These are phyloP conservation scores for Pyrus hybrid DNA, from an alignment of 331 rosid species.

Conservation along the genomic window DNA sequence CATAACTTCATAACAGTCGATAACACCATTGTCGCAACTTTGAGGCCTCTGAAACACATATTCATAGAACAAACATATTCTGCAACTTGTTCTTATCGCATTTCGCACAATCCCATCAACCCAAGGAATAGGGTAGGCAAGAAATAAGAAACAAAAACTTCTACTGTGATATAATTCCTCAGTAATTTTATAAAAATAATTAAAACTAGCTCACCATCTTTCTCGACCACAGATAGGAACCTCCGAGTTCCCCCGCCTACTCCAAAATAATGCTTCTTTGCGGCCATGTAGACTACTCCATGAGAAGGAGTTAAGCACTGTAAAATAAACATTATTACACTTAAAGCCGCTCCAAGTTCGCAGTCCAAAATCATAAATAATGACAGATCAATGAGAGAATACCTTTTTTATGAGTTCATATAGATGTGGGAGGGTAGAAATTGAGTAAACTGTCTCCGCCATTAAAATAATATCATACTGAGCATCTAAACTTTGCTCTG, in stretches of 20 bases:
- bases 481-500: conserved; percentile 15
- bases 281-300: conserved; percentile 80
- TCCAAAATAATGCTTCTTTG: conserved; percentile 93
- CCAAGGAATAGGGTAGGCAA: neutral
- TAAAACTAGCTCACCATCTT: conserved; percentile 56
- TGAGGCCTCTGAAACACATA: neutral
- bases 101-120: neutral
- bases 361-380: neutral
- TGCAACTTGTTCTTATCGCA: neutral
- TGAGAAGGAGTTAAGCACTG: conserved; percentile 53
- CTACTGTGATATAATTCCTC: neutral
- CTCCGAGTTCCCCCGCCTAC: conserved; percentile 84
- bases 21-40: neutral
- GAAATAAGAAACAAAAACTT: neutral
- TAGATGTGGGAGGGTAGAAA: conserved; percentile 53
- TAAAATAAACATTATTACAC: conserved; percentile 2
- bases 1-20: neutral
- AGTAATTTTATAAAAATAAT: neutral
- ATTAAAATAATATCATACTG: conserved; percentile 80
- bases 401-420: conserved; percentile 84
- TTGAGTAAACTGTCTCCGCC: conserved; percentile 95
- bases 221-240: conserved; percentile 67
- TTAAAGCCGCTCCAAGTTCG: conserved; percentile 6
- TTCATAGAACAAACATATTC: neutral
- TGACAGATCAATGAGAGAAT: conserved; percentile 8